Base-by-base conservation (phyloP, 2,329 filamentous ascomycete genomes). In the Penicillium sp. region DNA sequence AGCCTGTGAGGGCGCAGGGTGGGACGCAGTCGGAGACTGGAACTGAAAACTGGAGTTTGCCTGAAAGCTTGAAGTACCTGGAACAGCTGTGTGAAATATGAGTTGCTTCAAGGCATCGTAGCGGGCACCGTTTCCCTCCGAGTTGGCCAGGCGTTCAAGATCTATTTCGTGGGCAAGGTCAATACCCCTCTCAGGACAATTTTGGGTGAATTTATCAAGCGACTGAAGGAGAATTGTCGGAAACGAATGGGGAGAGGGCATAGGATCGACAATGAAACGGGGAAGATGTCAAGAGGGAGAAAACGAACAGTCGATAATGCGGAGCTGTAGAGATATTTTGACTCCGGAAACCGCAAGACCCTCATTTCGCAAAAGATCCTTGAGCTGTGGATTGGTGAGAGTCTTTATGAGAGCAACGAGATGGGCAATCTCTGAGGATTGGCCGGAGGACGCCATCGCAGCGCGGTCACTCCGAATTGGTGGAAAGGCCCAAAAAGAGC, bases 261-360 rank as follows among this genome's bases (percentile, higher is more conserved):
- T 16, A 44, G 18, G 39, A 35, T 24, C 9, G 18, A 18, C 35
- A 20, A 20, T 20, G 16, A 8, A 38, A 35, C 33, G 42, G 46
- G 14, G 28, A 9, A 46, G 41, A 46, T 48, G 54, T 43, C 43
- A 48, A 43, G 45, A 36, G 40, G 38, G 42, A 40, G 38, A 50
- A 55, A 50, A 84, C 89, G 73, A 79, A 97, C 94, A 82, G 53
- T 83, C 78, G 57, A 87, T 83, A 55, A 96, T 88, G 63, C 92
- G 86, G 52, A 77, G 76, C 73, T 96, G 91, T 53, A 97, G 77
- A 38, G 88, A 82, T 30, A 85, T 83, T 78, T 99, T 99, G 64
- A 94, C 87, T 18, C 94, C 94, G 25, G 87, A 89, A 54, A 89
- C 87, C 59, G 83, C 81, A 31, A 95, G 77, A 42, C 85, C 82